Evolutionary conservation across 2,329 filamentous ascomycete genomes (phyloP).

Genomic region (Neonectria magnoliae): DNA sequence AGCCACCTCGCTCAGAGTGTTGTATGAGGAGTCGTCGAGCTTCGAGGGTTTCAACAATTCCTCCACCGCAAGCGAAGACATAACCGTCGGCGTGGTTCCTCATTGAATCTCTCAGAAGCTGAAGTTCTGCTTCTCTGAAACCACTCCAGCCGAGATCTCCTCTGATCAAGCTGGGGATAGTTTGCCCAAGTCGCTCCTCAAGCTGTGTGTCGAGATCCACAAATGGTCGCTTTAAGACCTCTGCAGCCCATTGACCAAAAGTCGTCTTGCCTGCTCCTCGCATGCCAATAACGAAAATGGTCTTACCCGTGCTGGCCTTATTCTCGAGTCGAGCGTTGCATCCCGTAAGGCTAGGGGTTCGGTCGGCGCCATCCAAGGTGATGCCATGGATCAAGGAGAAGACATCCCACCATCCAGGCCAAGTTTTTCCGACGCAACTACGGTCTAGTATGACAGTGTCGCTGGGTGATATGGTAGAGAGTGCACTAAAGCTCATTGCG

Average conservation of each 20-base stretch:
- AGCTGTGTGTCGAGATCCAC: conserved; percentile 90
- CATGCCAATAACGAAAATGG: conserved; percentile 97
- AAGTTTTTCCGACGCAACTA: conserved; percentile 95
- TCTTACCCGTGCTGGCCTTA: conserved; percentile 57
- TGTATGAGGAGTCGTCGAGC: conserved; percentile 79
- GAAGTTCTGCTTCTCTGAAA: conserved; percentile 83
- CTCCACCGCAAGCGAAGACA: conserved; percentile 93
- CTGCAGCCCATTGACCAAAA: conserved; percentile 84
- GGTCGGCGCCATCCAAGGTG: conserved; percentile 78
- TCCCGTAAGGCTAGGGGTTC: conserved; percentile 29
- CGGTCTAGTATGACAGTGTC: conserved; percentile 87
- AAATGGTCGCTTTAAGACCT: conserved; percentile 78
- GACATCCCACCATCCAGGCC: conserved; percentile 98
- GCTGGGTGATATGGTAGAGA: conserved; percentile 76
- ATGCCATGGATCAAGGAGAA: conserved; percentile 82
- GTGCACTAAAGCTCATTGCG: conserved; percentile 97
- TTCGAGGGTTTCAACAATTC: conserved; percentile 86
- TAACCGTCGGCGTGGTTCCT: conserved; percentile 78
- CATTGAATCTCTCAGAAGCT: conserved; percentile 77
- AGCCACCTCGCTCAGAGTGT: conserved; percentile 80
- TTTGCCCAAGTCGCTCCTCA: conserved; percentile 76
- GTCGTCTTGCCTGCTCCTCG: conserved; percentile 97
- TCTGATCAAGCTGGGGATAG: conserved; percentile 90
- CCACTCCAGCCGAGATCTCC: conserved; percentile 81
- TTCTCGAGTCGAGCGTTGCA: neutral